Conservation (phyloP, 306 rosid genomes). For the Quercus mongolica region DNA sequence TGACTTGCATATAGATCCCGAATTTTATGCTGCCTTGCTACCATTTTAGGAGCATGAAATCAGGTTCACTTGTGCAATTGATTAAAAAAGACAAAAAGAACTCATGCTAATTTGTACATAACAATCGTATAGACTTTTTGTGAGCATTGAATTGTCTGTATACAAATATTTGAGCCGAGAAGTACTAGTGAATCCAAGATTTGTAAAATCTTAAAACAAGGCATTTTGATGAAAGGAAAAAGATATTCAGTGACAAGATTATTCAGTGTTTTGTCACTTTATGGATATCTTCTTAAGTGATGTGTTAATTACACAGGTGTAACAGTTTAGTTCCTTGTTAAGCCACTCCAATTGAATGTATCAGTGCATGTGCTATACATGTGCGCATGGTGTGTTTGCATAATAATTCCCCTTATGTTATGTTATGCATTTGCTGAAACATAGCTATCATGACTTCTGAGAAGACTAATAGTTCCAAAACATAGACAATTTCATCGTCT, state of each 20-base stretch:
- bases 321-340: background rate
- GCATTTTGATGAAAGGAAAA: background rate
- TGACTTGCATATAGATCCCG: too few species aligned
- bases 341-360: background rate
- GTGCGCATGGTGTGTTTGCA: too few species aligned
- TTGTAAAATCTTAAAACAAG: background rate
- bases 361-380: too few species aligned
- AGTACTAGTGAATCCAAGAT: background rate
- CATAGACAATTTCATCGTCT: too few species aligned
- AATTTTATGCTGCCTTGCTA: too few species aligned
- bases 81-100: background rate
- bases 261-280: background rate
- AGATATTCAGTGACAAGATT: background rate
- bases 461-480: too few species aligned
- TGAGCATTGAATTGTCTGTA: background rate
- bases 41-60: background rate
- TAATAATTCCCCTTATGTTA: too few species aligned
- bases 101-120: background rate
- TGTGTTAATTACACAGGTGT: background rate
- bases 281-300: background rate
- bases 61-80: background rate
- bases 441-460: too few species aligned
- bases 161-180: background rate
- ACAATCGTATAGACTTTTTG: background rate
- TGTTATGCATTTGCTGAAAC: too few species aligned